Percentiles rank a stretch among this genome's conserved stretches.
Evolutionary conservation across 495 filamentous ascomycete genomes (phyloP).

Genomic region (Aspergillus haitiensis): DNA sequence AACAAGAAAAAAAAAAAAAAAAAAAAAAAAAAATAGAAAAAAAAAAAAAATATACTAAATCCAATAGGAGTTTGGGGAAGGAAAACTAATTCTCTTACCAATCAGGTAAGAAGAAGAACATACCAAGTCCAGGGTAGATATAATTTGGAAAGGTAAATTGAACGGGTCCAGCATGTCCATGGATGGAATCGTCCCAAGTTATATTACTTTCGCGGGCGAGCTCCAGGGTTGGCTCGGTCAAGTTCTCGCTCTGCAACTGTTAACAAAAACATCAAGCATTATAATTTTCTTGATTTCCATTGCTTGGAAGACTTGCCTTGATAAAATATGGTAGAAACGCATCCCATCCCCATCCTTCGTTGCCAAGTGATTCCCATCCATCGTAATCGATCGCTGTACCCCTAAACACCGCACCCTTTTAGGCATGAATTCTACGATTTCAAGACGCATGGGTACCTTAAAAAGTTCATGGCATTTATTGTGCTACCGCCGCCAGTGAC

Average conservation of each 20-base stretch:
- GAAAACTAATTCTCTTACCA: no score
- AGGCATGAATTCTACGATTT: background rate
- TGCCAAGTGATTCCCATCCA: slow-evolving; percentile 4
- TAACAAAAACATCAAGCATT: background rate
- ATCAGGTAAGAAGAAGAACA: background rate
- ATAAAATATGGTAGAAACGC: slow-evolving; percentile 2
- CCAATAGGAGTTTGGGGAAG: no score
- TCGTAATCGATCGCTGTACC: slow-evolving; percentile 1
- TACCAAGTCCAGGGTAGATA: slow-evolving; percentile 3
- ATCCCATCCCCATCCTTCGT: slow-evolving; percentile 5
- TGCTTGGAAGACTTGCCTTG: background rate
- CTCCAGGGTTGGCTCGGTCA: slow-evolving; percentile 3
- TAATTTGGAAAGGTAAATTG: slow-evolving; percentile 1
- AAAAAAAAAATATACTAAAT: no score
- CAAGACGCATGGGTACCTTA: background rate
- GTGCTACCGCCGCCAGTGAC: background rate
- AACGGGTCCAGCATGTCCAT: slow-evolving; percentile 1
- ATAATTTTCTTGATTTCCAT: background rate
- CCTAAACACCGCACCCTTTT: background rate
- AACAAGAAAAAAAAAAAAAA: no score
- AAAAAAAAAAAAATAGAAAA: no score
- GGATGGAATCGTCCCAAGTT: slow-evolving; percentile 3
- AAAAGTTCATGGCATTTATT: slow-evolving; percentile 2
- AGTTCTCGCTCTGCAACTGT: slow-evolving; percentile 5
- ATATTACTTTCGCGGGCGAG: slow-evolving; percentile 6